Evolutionary conservation across 1,284 basidiomycete genomes (phyloP).

Genomic region (Boletellus deceptivus): DNA sequence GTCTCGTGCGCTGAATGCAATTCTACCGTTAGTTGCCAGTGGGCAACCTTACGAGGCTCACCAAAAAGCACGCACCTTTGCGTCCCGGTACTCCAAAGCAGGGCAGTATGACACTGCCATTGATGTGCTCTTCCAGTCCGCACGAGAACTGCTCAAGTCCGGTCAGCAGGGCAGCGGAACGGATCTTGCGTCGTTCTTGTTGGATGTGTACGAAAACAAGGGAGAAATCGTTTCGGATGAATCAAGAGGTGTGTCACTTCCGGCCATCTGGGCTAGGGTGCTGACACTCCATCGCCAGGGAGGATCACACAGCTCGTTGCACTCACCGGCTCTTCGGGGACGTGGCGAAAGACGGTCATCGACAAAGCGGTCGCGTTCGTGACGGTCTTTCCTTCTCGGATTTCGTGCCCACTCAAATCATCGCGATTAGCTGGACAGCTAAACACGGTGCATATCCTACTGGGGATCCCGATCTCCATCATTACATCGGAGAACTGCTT

Average conservation of each 20-base stretch:
- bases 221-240: conserved; percentile 67
- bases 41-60: conserved; percentile 87
- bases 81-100: conserved; percentile 80
- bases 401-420: conserved; percentile 7
- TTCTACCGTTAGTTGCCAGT: conserved; percentile 67
- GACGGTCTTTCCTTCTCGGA: conserved; percentile 4
- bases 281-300: conserved; percentile 41
- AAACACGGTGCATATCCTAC: conserved; percentile 73
- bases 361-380: conserved; percentile 77
- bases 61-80: conserved; percentile 92
- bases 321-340: conserved; percentile 66
- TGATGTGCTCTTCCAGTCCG: conserved; percentile 84
- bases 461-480: conserved; percentile 83
- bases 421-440: conserved; percentile 68
- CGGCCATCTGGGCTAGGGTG: not conserved
- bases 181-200: conserved; percentile 74
- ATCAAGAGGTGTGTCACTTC: conserved; percentile 56
- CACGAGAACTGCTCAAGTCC: conserved; percentile 80
- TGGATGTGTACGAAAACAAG: conserved; percentile 79
- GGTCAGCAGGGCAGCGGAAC: conserved; percentile 87
- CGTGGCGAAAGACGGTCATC: conserved; percentile 80
- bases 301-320: conserved; percentile 82
- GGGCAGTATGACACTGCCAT: conserved; percentile 79
- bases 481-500: conserved; percentile 84
- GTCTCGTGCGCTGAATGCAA: conserved; percentile 67